phyloP scores from a whole-genome alignment of 2,329 filamentous ascomycete genomes.

The Hypoxylon sp. region DNA sequence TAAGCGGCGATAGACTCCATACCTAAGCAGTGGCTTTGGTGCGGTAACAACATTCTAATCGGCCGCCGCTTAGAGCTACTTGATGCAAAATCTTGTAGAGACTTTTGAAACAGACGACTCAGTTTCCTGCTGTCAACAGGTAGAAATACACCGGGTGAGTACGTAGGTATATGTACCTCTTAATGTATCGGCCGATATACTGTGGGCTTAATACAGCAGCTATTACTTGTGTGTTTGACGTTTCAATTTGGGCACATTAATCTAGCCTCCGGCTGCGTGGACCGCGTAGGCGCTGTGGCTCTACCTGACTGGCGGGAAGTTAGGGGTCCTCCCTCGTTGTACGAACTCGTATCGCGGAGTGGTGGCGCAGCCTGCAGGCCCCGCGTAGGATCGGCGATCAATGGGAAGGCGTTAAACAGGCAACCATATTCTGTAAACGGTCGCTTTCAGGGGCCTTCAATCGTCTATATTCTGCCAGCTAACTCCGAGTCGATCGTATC shows the following conservation, averaged over 20 bases:
- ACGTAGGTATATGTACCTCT: no score
- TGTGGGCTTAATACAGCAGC: not conserved
- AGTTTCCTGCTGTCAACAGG: not conserved
- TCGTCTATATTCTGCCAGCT: not conserved
- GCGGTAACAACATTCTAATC: no score
- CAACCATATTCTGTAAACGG: conserved; percentile 2
- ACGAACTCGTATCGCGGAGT: conserved; percentile 10
- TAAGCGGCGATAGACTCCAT: no score
- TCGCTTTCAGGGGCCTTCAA: not conserved
- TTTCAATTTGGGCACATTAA: not conserved
- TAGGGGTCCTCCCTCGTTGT: not conserved
- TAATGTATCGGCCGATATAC: not conserved
- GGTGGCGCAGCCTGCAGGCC: conserved; percentile 11
- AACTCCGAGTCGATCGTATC: not conserved
- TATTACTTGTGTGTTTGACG: not conserved
- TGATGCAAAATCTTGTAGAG: not conserved
- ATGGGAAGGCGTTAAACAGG: conserved; percentile 7
- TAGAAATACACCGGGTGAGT: not conserved
- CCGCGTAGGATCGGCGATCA: conserved; percentile 16
- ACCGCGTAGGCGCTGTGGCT: not conserved
- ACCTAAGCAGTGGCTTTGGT: no score
- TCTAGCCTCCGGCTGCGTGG: not conserved
- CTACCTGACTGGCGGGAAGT: not conserved
- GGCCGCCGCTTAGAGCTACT: no score
- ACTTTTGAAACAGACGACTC: not conserved